Conservation (phyloP, 2,329 filamentous ascomycete species). For the Talaromyces sp. region DNA sequence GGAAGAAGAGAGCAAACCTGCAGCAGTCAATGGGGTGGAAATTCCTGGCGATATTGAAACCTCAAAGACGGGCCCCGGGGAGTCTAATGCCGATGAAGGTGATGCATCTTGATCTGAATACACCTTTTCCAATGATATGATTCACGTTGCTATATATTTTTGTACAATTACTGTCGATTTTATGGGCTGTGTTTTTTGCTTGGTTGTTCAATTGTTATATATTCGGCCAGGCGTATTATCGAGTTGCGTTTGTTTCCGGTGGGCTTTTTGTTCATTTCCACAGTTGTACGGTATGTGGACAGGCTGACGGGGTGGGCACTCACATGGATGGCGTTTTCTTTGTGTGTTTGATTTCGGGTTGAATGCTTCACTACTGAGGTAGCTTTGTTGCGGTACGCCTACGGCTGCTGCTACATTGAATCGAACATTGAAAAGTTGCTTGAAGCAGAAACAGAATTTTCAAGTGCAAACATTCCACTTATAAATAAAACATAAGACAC, state of each 20-base stretch:
- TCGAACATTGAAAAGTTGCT: not conserved
- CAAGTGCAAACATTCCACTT: not conserved
- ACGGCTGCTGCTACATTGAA: not conserved
- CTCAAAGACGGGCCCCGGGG: not conserved
- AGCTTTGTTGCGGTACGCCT: not conserved
- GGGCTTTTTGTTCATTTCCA: not conserved
- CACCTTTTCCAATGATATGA: not conserved
- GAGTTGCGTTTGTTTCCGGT: not conserved
- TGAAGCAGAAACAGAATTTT: not conserved
- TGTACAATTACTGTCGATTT: not conserved
- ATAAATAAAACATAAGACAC: not conserved
- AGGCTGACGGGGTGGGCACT: not conserved
- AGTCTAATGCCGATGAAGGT: not conserved
- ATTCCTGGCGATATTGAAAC: not conserved
- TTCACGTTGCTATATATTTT: not conserved
- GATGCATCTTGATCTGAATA: not conserved
- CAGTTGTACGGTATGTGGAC: not conserved
- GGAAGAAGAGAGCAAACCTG: not conserved
- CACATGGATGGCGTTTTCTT: slow-evolving; percentile 2
- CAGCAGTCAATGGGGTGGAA: not conserved
- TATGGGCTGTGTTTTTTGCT: not conserved
- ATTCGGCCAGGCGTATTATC: not conserved
- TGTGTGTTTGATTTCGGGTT: not conserved
- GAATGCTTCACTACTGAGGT: not conserved
- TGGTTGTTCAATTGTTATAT: not conserved